phyloP scores from a whole-genome alignment of 1,284 basidiomycete genomes.

The Spongispora temasekensis region DNA sequence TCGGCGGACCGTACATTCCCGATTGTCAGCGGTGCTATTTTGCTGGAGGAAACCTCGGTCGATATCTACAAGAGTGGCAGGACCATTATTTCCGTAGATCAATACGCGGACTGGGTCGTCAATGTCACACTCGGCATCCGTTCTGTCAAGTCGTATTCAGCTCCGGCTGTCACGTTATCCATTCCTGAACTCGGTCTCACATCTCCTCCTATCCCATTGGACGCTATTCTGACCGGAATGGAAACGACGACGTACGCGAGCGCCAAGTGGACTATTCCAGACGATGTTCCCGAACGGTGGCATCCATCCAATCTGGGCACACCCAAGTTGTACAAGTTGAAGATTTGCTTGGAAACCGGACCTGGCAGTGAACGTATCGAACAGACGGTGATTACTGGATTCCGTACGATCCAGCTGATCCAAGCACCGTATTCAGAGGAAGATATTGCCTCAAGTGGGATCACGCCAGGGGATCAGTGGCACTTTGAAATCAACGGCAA shows the following conservation, averaged over 20 bases:
- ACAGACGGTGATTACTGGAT: too few relatives aligned
- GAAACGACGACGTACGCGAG: conserved; percentile 43
- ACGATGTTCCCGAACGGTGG: conserved; percentile 51
- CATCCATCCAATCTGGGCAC: conserved; percentile 56
- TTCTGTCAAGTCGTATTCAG: conserved; percentile 39
- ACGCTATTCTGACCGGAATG: conserved; percentile 34
- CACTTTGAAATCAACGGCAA: conserved; percentile 57
- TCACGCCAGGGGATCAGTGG: too few relatives aligned
- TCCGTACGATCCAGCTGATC: too few relatives aligned
- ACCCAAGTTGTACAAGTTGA: conserved; percentile 56
- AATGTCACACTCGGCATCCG: conserved; percentile 56
- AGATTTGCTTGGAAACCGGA: too few relatives aligned
- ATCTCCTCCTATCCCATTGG: conserved; percentile 32
- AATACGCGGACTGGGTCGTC: too few relatives aligned
- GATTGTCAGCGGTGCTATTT: conserved; percentile 36
- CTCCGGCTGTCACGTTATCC: conserved; percentile 42
- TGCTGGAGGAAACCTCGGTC: conserved; percentile 54
- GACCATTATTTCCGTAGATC: neutral
- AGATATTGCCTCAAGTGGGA: too few relatives aligned
- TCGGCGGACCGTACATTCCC: conserved; percentile 21
- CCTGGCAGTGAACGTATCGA: too few relatives aligned
- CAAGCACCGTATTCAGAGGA: too few relatives aligned
- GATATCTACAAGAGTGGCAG: conserved; percentile 58
- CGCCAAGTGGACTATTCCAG: conserved; percentile 48
- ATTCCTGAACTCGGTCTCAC: conserved; percentile 48